Evolutionary conservation across 345 rosid genomes (phyloP).

Genomic region (Brassica rapa): DNA sequence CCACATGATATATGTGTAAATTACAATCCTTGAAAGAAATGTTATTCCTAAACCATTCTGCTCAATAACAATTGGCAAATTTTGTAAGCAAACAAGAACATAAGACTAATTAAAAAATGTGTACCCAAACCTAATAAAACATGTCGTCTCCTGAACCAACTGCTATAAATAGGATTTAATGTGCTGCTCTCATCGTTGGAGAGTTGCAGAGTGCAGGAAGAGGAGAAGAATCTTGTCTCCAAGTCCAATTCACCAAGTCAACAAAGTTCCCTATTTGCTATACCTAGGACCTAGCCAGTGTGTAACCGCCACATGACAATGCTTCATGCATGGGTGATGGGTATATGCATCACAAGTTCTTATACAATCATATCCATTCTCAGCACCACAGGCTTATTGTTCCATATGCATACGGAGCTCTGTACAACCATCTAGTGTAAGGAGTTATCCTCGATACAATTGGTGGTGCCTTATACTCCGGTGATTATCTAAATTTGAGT

Average conservation of each 20-base stretch:
- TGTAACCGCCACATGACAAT: constrained; percentile 60
- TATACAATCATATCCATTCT: not conserved
- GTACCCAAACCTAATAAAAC: not conserved
- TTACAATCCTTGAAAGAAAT: not conserved
- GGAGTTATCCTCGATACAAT: not conserved
- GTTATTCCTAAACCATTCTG: not conserved
- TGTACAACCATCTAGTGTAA: not conserved
- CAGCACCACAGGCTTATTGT: not conserved
- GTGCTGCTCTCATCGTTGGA: not conserved
- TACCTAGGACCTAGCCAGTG: constrained; percentile 52
- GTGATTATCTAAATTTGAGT: not conserved
- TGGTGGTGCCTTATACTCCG: not conserved
- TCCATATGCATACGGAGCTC: not conserved
- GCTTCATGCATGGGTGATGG: not conserved
- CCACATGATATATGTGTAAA: constrained; percentile 2
- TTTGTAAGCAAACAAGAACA: not conserved
- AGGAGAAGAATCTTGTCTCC: too few relatives aligned
- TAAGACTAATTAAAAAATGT: not conserved
- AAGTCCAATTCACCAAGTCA: too few relatives aligned
- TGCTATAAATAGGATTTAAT: constrained; percentile 29
- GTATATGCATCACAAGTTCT: not conserved
- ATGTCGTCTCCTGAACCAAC: not conserved
- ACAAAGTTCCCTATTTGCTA: not conserved
- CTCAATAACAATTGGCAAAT: not conserved
- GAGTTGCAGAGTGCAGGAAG: not conserved